Percentiles rank a stretch among this genome's conserved stretches.
phyloP scores from a whole-genome alignment of 371 early-diverging fungal genomes.

The Rhizopus arrhizus region DNA sequence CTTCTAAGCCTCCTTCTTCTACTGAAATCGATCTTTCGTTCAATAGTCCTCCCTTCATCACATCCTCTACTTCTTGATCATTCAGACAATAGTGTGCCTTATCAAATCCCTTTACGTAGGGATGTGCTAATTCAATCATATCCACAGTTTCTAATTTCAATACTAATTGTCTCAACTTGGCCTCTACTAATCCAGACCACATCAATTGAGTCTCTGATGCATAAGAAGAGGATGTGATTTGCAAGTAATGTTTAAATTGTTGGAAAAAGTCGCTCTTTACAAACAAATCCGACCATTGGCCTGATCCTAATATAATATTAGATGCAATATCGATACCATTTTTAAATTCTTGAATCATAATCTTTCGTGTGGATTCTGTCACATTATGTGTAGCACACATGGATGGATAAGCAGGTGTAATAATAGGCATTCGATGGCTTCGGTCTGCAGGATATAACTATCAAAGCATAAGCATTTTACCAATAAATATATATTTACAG shows the following conservation, averaged over 20 bases:
- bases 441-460: slow-evolving; percentile 86
- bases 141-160: slow-evolving; percentile 83
- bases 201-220: slow-evolving; percentile 70
- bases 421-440: slow-evolving; percentile 98
- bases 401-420: slow-evolving; percentile 99
- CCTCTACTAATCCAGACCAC: slow-evolving; percentile 80
- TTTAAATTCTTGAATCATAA: slow-evolving; percentile 88
- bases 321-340: slow-evolving; percentile 73
- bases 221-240: slow-evolving; percentile 81
- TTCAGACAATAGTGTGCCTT: slow-evolving; percentile 58
- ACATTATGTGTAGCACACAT: slow-evolving; percentile 99
- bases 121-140: slow-evolving; percentile 77
- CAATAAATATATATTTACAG: neutral
- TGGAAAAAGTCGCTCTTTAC: slow-evolving; percentile 89
- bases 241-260: slow-evolving; percentile 90
- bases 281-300: slow-evolving; percentile 74
- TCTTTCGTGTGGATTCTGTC: slow-evolving; percentile 82
- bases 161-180: slow-evolving; percentile 87
- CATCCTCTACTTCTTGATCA: slow-evolving; percentile 64
- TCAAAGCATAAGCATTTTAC: neutral
- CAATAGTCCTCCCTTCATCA: slow-evolving; percentile 63
- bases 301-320: slow-evolving; percentile 70
- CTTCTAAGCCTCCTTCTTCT: slow-evolving; percentile 50
- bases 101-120: slow-evolving; percentile 86
- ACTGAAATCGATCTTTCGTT: slow-evolving; percentile 39